Percentiles rank a stretch among this genome's conserved stretches.
These are phyloP conservation scores for Prunus padus DNA, from an alignment of 306 rosid genomes.

Conservation along the genomic window DNA sequence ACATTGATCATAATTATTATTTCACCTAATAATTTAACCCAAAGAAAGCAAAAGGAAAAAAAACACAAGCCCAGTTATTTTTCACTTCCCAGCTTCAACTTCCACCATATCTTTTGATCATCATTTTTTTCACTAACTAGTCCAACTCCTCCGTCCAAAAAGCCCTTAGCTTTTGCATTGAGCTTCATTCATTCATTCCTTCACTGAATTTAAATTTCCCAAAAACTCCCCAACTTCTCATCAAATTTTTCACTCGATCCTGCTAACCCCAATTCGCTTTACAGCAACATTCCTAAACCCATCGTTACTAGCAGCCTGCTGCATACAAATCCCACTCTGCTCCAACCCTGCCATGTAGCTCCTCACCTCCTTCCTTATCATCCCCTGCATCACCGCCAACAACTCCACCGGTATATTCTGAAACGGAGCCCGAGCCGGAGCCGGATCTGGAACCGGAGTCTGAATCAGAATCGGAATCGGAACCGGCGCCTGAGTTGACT, in stretches of 20 bases:
- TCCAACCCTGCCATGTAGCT: constrained; percentile 78
- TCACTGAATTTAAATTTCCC: background rate
- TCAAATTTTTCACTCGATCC: constrained; percentile 44
- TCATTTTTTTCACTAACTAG: background rate
- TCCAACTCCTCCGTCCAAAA: background rate
- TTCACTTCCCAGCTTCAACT: background rate
- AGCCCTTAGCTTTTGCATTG: background rate
- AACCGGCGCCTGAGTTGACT: constrained; percentile 1
- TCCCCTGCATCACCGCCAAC: constrained; percentile 85
- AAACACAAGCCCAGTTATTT: background rate
- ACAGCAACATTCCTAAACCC: constrained; percentile 64
- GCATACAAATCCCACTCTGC: constrained; percentile 51
- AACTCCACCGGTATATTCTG: constrained; percentile 40
- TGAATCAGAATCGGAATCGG: constrained; percentile 8
- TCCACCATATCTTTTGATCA: background rate
- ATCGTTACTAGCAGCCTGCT: constrained; percentile 27
- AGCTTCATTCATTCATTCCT: background rate
- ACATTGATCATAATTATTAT: constrained; percentile 69
- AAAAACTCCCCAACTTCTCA: background rate
- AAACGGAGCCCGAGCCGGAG: background rate
- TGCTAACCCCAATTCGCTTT: constrained; percentile 64
- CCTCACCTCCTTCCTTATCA: constrained; percentile 88
- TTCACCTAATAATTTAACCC: constrained; percentile 21
- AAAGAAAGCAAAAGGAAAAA: constrained; percentile 8
- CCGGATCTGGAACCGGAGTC: background rate